phyloP scores from a whole-genome alignment of 176 grass and related monocot genomes.

The Ensete ventricosum region DNA sequence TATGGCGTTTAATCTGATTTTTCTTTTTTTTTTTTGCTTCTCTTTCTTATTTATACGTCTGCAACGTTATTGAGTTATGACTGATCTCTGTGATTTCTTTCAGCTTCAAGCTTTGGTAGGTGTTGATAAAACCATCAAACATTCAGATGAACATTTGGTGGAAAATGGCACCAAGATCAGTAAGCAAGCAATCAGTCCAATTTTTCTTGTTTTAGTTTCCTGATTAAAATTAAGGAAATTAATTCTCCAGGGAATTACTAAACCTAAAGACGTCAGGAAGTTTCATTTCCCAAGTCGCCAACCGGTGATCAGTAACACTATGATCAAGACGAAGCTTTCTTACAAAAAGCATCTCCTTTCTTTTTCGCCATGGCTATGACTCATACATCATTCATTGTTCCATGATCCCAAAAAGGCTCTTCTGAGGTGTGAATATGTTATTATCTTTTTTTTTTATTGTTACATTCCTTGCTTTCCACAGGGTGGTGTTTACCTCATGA shows the following conservation, averaged over 20 bases:
- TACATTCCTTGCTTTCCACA: too few species aligned
- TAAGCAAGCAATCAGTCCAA: background rate
- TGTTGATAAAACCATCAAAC: constrained; percentile 68
- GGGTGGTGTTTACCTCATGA: too few species aligned
- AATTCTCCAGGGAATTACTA: constrained; percentile 54
- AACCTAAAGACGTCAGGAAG: constrained; percentile 71
- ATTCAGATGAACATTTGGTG: constrained; percentile 65
- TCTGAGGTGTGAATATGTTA: too few species aligned
- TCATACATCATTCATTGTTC: too few species aligned
- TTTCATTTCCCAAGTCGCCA: constrained; percentile 64
- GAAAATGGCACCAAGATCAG: constrained; percentile 73
- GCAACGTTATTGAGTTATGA: background rate
- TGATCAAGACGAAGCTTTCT: constrained; percentile 63
- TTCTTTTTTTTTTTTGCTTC: too few species aligned
- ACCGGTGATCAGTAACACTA: constrained; percentile 63
- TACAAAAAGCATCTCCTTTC: background rate
- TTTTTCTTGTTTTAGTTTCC: background rate
- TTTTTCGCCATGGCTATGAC: too few species aligned
- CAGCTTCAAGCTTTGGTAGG: constrained; percentile 86
- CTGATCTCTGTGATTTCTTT: constrained; percentile 15
- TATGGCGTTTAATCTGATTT: too few species aligned
- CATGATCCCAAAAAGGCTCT: too few species aligned
- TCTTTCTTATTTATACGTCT: too few species aligned
- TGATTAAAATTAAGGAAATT: background rate
- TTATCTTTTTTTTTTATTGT: too few species aligned